Conservation (phyloP, 768 basidiomycete species). For the Nidularia pulvinata region DNA sequence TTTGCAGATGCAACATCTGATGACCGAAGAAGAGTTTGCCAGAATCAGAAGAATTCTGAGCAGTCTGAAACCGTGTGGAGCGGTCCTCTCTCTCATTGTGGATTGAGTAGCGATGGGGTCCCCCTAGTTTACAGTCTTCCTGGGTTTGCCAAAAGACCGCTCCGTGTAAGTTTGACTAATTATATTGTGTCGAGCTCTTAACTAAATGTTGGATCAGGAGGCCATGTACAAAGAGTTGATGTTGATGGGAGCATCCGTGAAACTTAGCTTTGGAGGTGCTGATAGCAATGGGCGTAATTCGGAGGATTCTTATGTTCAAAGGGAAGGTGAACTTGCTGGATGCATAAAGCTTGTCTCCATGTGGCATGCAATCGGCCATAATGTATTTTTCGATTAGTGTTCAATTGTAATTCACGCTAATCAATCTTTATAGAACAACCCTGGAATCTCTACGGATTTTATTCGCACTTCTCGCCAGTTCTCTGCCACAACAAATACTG, state of each 20-base stretch:
- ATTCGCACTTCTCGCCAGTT: not conserved
- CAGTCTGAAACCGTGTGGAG: not conserved
- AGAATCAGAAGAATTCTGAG: not conserved
- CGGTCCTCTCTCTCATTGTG: not conserved
- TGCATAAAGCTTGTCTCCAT: not conserved
- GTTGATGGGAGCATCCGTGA: not conserved
- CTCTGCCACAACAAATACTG: not conserved
- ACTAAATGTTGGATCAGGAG: not conserved
- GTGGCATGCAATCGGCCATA: not conserved
- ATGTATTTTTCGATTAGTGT: not conserved
- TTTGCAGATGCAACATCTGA: not conserved
- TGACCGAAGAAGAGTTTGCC: not conserved
- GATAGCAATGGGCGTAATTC: not conserved
- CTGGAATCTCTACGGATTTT: not conserved
- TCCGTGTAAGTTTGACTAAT: not conserved
- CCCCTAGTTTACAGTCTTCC: not conserved
- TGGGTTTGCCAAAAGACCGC: not conserved
- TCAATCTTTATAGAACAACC: not conserved
- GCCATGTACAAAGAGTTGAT: not conserved
- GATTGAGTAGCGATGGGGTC: not conserved
- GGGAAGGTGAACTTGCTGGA: not conserved
- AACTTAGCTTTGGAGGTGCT: not conserved
- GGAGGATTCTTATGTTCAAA: not conserved
- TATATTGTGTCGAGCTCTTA: not conserved
- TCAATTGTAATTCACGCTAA: not conserved